Conservation (phyloP, 176 grass and related monocot genomes). For the Oryza australiensis region DNA sequence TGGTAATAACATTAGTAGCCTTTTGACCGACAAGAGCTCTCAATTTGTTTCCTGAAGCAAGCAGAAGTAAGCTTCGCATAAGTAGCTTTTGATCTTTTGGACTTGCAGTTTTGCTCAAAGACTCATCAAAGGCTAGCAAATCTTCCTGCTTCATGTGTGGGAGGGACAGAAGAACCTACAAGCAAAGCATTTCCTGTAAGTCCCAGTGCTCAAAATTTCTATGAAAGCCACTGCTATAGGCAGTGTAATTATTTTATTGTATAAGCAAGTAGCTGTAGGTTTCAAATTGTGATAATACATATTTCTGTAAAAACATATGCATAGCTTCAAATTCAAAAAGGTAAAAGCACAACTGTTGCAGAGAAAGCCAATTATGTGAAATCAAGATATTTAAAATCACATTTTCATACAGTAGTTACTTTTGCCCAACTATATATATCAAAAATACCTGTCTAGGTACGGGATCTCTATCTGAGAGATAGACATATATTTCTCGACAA, state of each 20-base stretch:
- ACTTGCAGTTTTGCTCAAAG: conserved; percentile 84
- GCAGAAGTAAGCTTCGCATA: conserved; percentile 85
- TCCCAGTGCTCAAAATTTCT: neutral
- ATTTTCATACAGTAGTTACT: neutral
- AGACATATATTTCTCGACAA: conserved; percentile 99
- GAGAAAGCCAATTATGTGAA: neutral
- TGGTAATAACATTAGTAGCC: conserved; percentile 85
- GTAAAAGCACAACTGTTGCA: neutral
- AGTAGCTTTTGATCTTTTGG: conserved; percentile 90
- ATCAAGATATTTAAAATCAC: conserved; percentile 15
- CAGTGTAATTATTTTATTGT: neutral
- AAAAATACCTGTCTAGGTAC: conserved; percentile 74
- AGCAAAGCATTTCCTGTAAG: conserved; percentile 23
- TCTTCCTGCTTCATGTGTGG: conserved; percentile 71
- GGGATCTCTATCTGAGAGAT: conserved; percentile 79
- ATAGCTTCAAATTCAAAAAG: neutral
- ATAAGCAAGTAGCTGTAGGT: neutral
- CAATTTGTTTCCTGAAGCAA: conserved; percentile 89
- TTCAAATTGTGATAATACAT: neutral
- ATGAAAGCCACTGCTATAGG: neutral
- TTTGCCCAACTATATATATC: neutral
- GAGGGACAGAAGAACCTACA: conserved; percentile 83
- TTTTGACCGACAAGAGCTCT: conserved; percentile 91
- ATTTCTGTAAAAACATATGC: conserved; percentile 14
- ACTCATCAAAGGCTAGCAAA: conserved; percentile 87